Evolutionary conservation across 1,139 yeast genomes (phyloP), one percentile per base, ranked within the genome.

Genomic region (Geotrichum aggregatum): DNA sequence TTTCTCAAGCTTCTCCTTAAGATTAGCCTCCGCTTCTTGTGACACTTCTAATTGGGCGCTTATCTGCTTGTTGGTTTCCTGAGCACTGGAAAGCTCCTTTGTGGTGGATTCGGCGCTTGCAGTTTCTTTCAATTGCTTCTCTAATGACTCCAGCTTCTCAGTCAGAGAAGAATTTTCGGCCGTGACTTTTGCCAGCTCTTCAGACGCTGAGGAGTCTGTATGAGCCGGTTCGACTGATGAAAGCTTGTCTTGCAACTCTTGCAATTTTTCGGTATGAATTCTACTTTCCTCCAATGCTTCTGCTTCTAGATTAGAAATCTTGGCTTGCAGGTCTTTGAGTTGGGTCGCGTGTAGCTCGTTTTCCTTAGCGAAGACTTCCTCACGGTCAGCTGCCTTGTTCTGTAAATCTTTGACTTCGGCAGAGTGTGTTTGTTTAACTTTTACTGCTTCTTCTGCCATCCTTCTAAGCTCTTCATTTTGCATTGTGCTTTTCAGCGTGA

Each of bases 401-500:
- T 50, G 49, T 16, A 44, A 18, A 42, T 52, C 44, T 19, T 54
- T 55, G 16, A 57, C 30, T 42, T 60, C 53, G 16, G 36, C 11
- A 3, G 30, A 13, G 30, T 43, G 49, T 1, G 39, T 55, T 49
- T 60, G 49, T 35, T 63, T 50, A 47, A 63, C 52, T 31, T 56
- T 49, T 57, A 58, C 33, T 44, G 58, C 45, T 53, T 76, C 81
- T 2, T 69, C 71, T 38, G 72, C 67, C 35, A 77, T 61, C 57
- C 63, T 58, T 31, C 78, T 69, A 61, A 83, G 66, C 61, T 83
- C 87, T 10, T 69, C 73, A 58, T 74, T 77, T 56, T 81, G 71
- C 69, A 89, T 69, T 2, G 73, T 72, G n/a, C 78, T 79, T 63
- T 85, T 85, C 47, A 79, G 76, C 22, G 76, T 77, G 52, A 87